These are phyloP conservation scores for Scheffersomyces insectosa DNA, from an alignment of 1,139 yeast genomes.

Conservation along the genomic window DNA sequence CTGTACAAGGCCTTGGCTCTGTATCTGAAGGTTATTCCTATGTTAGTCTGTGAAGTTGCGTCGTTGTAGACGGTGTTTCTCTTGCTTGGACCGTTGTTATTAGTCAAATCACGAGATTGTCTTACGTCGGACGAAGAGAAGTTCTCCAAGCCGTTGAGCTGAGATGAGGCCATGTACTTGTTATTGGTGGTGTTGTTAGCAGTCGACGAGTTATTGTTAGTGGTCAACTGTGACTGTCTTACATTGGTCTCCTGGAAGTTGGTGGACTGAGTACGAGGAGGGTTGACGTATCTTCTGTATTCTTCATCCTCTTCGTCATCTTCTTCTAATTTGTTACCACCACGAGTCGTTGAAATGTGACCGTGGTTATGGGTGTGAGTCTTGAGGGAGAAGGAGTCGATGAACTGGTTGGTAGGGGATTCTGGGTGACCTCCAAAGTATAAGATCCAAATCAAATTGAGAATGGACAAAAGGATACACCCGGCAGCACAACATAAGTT, in stretches of 20 bases:
- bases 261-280: constrained; percentile 21
- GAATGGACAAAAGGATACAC: constrained; percentile 75
- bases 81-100: constrained; percentile 11
- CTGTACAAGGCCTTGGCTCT: constrained; percentile 84
- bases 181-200: constrained; percentile 26
- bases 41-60: constrained; percentile 8
- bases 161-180: constrained; percentile 56
- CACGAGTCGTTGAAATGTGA: constrained; percentile 24
- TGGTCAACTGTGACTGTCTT: constrained; percentile 40
- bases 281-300: constrained; percentile 28
- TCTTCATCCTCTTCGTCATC: constrained; percentile 29
- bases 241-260: constrained; percentile 37
- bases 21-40: constrained; percentile 64
- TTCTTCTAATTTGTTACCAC: constrained; percentile 22
- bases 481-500: constrained; percentile 91
- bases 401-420: constrained; percentile 77
- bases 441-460: constrained; percentile 78
- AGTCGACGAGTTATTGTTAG: constrained; percentile 10
- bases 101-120: constrained; percentile 35
- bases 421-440: constrained; percentile 84
- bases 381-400: constrained; percentile 68
- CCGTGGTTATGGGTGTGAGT: constrained; percentile 29
- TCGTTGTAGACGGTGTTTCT: constrained; percentile 9
- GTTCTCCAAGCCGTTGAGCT: constrained; percentile 60
- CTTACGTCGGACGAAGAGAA: constrained; percentile 44